Base-by-base conservation (phyloP, 2,329 filamentous ascomycete genomes). In the Colletotrichum sojae region DNA sequence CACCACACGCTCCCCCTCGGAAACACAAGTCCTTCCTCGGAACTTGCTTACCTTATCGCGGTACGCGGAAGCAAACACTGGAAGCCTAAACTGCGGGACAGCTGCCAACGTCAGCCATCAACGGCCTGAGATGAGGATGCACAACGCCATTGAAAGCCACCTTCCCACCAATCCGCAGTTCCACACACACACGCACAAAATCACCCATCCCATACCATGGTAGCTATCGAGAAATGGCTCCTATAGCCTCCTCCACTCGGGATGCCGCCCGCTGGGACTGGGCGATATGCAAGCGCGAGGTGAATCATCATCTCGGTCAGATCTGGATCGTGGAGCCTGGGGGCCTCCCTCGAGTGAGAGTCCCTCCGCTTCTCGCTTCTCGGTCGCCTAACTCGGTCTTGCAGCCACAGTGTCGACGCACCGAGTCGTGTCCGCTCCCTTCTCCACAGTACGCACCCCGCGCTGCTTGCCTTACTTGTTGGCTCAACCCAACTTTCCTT, bases 221-320 rank as follows among this genome's bases (percentile, higher is more conserved):
- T 10, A 36, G 31, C 3, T 36, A 16, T 15, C 18, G 53, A 40
- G 39, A 46, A 49, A 36, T 16, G 27, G 48, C 15, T 15, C 48
- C 22, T 18, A 53, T 55, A 52, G 36, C 53, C 45, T 45, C 51
- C 22, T 36, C 53, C 6, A n/a, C 22, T 36, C 48, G 39, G 39
- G n/a, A 51, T 58, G 27, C 31, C 49, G 13, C n/a, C 25, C 54
- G 36, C 18, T 45, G 59, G 53, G 59, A 22, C 18, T 45, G 59
- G 53, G 59, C 49, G 48, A 39, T 54, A 62, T 54, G 59, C 59
- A 54, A 62, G 59, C 39, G 48, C 39, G 39, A 46, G 39, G 59
- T 62, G 59, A 62, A 62, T 62, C 59, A 62, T 10, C 49, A 59
- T 40, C 18, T 62, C 49, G 43, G 40, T 45, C 5, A 62, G 59